A percentile compares a stretch with the other conserved stretches of the same genome.
Conservation (phyloP, 2,329 filamentous ascomycete genomes). For the Monilinia fructigena region DNA sequence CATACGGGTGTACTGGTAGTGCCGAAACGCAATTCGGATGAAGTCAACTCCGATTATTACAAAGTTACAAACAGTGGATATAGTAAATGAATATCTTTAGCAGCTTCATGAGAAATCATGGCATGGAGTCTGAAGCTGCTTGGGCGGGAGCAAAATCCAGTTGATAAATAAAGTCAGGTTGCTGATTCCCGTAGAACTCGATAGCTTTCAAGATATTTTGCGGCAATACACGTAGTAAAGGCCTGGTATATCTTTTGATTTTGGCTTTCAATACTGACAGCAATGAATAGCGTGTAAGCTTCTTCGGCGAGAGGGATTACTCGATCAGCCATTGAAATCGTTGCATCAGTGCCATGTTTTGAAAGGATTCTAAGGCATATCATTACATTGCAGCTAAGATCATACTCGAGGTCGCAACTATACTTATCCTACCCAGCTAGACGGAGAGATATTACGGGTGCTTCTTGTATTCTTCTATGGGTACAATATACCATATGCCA, state of each 20-base stretch:
- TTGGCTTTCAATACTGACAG: not conserved
- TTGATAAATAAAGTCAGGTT: not conserved
- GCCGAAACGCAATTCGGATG: conserved; percentile 2
- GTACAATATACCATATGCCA: not conserved
- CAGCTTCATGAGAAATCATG: not conserved
- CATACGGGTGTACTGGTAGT: not conserved
- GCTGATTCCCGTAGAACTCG: not conserved
- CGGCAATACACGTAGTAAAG: not conserved
- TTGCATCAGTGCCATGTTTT: not conserved
- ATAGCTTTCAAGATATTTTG: not conserved
- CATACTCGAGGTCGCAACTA: not conserved
- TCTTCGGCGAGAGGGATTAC: not conserved
- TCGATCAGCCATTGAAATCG: no score
- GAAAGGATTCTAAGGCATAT: not conserved
- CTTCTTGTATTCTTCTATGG: not conserved
- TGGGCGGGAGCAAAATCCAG: not conserved
- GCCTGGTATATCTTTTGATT: not conserved
- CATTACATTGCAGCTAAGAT: not conserved
- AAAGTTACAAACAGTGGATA: not conserved
- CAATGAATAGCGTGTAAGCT: not conserved
- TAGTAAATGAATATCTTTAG: not conserved
- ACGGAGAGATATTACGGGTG: not conserved
- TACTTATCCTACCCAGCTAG: not conserved
- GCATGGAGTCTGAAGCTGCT: not conserved
- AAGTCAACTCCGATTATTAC: conserved; percentile 12